phyloP scores from a whole-genome alignment of 345 rosid genomes.

The Combretum micranthum region DNA sequence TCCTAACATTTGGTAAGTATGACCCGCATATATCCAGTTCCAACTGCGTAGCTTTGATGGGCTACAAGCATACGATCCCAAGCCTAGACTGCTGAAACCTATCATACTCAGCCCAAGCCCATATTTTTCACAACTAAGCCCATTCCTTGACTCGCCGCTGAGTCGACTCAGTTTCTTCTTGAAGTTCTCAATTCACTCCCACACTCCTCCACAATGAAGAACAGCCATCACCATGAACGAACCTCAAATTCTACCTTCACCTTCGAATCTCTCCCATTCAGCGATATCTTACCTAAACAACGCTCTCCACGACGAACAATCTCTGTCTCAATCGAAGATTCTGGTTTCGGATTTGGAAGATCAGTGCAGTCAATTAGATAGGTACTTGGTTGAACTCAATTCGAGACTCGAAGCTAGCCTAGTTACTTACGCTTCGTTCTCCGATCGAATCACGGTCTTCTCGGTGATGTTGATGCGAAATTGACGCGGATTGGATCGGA shows the following conservation, averaged over 20 bases:
- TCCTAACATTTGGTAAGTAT: too few relatives aligned
- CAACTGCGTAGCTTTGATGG: too few relatives aligned
- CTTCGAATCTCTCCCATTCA: constrained; percentile 37
- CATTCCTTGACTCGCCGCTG: too few relatives aligned
- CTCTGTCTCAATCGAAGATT: constrained; percentile 37
- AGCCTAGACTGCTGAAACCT: too few relatives aligned
- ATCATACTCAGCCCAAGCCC: too few relatives aligned
- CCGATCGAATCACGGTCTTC: constrained; percentile 41
- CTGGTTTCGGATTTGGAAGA: constrained; percentile 49
- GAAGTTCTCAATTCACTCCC: too few relatives aligned
- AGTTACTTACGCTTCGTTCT: constrained; percentile 54
- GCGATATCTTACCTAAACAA: constrained; percentile 48
- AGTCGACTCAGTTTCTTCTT: too few relatives aligned
- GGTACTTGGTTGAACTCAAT: constrained; percentile 37
- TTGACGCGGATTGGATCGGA: constrained; percentile 52
- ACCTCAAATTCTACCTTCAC: constrained; percentile 40
- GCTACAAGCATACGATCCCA: too few relatives aligned
- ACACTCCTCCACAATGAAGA: too few relatives aligned
- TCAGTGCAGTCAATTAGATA: constrained; percentile 57
- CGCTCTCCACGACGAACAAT: constrained; percentile 29
- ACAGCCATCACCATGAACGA: constrained; percentile 28
- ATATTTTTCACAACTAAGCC: too few relatives aligned
- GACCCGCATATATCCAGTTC: too few relatives aligned
- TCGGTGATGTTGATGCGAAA: constrained; percentile 28
- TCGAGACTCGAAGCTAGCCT: constrained; percentile 48